Evolutionary conservation across 805 yeast species (phyloP).

Genomic region (Wickerhamiella musiphila): DNA sequence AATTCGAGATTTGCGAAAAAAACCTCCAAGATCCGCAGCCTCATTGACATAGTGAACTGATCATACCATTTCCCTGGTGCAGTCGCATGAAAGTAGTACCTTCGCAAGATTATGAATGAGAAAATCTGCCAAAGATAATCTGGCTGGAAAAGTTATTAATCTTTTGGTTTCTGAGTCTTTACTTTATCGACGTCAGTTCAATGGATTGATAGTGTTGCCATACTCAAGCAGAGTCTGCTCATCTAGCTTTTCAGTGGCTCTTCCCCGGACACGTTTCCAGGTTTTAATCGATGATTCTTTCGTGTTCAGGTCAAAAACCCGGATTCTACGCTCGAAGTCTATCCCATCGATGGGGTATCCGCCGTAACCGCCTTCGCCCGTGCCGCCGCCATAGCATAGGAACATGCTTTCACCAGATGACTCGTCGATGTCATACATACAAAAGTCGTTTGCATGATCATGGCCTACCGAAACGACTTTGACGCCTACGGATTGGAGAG

Average conservation of each 20-base stretch:
- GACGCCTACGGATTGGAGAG: slow-evolving; percentile 50
- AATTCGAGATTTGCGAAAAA: too few relatives aligned
- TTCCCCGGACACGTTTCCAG: slow-evolving; percentile 59
- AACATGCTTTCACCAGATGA: slow-evolving; percentile 30
- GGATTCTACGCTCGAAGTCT: slow-evolving; percentile 61
- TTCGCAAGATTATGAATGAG: too few relatives aligned
- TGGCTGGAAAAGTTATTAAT: too few relatives aligned
- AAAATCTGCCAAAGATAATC: too few relatives aligned
- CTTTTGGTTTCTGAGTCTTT: too few relatives aligned
- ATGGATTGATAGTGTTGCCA: too few relatives aligned
- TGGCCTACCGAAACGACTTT: slow-evolving; percentile 73
- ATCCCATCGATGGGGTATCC: slow-evolving; percentile 35
- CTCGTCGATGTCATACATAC: slow-evolving; percentile 32
- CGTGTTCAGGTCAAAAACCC: slow-evolving; percentile 53
- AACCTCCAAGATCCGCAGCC: too few relatives aligned
- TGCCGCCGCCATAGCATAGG: slow-evolving; percentile 89
- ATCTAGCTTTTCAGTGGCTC: slow-evolving; percentile 34
- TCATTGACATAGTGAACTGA: too few relatives aligned
- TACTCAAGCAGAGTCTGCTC: slow-evolving; percentile 31
- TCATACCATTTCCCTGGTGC: too few relatives aligned
- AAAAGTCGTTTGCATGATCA: slow-evolving; percentile 89
- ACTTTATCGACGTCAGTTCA: too few relatives aligned
- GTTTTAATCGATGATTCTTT: slow-evolving; percentile 31
- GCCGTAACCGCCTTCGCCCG: slow-evolving; percentile 92
- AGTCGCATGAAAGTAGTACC: too few relatives aligned